Conservation (phyloP, 257 asterid genomes). For the Gardenia jasminoides region DNA sequence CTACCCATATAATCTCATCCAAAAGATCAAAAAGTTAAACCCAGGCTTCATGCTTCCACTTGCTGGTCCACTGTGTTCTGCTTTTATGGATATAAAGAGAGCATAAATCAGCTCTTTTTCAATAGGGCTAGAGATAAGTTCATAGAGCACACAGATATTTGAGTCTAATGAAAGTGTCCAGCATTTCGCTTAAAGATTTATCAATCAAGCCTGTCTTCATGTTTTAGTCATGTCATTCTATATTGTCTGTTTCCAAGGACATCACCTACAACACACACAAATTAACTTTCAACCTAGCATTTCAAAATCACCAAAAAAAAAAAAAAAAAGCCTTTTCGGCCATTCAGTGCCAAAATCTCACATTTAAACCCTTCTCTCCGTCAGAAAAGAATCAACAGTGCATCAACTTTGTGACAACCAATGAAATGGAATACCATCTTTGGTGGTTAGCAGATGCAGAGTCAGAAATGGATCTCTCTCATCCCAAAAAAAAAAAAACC, state of each 20-base stretch:
- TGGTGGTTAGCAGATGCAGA: background rate
- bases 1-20: background rate
- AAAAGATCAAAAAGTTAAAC: background rate
- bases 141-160: background rate
- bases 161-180: no score
- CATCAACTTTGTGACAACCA: background rate
- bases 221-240: background rate
- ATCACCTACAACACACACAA: background rate
- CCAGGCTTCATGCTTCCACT: background rate
- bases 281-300: background rate
- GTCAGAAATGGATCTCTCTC: background rate
- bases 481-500: no score
- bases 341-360: background rate
- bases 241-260: background rate
- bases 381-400: background rate
- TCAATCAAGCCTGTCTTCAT: background rate
- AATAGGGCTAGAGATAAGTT: background rate
- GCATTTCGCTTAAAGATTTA: background rate
- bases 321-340: background rate
- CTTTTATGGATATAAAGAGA: background rate
- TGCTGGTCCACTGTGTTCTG: background rate
- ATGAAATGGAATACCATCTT: background rate
- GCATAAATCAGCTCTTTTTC: background rate
- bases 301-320: no score
- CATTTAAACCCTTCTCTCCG: background rate